Percentiles rank a stretch among this genome's conserved stretches.
Evolutionary conservation across 495 filamentous ascomycete genomes (phyloP).

Genomic region (Aspergillus nidulans): DNA sequence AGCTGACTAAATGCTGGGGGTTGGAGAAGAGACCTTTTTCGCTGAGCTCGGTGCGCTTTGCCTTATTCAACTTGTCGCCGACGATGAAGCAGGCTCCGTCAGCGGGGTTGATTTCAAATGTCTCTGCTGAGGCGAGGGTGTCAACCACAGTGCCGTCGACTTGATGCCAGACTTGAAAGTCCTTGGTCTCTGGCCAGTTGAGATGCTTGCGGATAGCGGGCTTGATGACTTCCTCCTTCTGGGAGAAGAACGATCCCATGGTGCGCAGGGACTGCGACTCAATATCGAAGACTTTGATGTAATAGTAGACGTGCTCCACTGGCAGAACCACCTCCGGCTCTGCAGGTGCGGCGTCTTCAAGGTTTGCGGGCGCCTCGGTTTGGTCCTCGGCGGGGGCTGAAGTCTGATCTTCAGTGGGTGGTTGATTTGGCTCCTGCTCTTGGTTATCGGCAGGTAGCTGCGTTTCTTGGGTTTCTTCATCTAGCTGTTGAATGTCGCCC

Average conservation of each 20-base stretch:
- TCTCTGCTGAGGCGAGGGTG: slow-evolving; percentile 37
- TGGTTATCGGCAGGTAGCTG: neutral
- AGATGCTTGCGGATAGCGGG: slow-evolving; percentile 38
- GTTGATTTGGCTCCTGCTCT: neutral
- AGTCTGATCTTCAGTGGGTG: neutral
- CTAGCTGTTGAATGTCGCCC: slow-evolving; percentile 18
- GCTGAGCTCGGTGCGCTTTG: slow-evolving; percentile 36
- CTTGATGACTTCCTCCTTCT: slow-evolving; percentile 42
- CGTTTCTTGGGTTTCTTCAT: slow-evolving; percentile 4
- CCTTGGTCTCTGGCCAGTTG: slow-evolving; percentile 31
- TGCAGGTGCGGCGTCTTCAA: slow-evolving; percentile 7
- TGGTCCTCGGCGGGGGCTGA: neutral
- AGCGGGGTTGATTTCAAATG: slow-evolving; percentile 34
- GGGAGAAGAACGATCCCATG: slow-evolving; percentile 50
- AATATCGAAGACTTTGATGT: slow-evolving; percentile 49
- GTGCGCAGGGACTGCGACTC: slow-evolving; percentile 44
- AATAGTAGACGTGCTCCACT: slow-evolving; percentile 43
- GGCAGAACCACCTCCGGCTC: slow-evolving; percentile 21
- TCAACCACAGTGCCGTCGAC: slow-evolving; percentile 37
- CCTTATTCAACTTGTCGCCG: slow-evolving; percentile 40
- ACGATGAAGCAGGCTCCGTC: slow-evolving; percentile 44
- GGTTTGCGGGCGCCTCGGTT: slow-evolving; percentile 4
- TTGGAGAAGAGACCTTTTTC: slow-evolving; percentile 40
- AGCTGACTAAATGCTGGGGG: slow-evolving; percentile 42
- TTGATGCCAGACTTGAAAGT: slow-evolving; percentile 45